Evolutionary conservation across 2,329 filamentous ascomycete genomes (phyloP), one percentile per base, ranked within the genome.

Genomic region (Cadophora malorum): DNA sequence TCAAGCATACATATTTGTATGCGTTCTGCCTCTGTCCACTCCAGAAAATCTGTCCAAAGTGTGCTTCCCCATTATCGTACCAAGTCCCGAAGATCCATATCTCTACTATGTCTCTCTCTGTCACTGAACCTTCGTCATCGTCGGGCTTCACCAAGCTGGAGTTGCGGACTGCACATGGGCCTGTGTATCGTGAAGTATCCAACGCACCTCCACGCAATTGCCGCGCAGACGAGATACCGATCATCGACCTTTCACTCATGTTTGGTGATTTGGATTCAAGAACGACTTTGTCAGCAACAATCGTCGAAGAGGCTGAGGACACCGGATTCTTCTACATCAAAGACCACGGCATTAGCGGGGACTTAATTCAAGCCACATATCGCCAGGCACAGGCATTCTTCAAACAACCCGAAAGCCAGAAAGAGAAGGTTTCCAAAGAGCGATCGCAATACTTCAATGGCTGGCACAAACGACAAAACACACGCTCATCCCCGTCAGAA

Each of bases 401-500:
- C 76, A 79, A 76, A 5, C 84, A 86, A 68, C 76, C 82, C 0
- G 68, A 74, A 0, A 79, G 80, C 9, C 72, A 77, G 9, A 87
- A 87, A 70, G 76, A 82, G 63, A 74, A 75, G 75, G 79, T 70
- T 72, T 71, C 65, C n/a, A 63, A 73, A 31, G 53, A 73, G 72
- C 63, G 78, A 47, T 83, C 81, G 41, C 78, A 78, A 33, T 81
- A 80, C 67, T 82, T 80, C 69, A 85, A 84, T 69, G 85, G 85
- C 3, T 88, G 83, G 53, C 76, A 71, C 31, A 71, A 67, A 3
- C 78, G 80, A 0, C 77, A 78, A 56, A 79, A 77, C 31, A 79
- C 81, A 61, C 81, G 82, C 31, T 82, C 86, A 67, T 87, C 85
- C 67, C 81, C 81, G 0, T 79, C 78, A 45, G 85, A 86, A 74